These are phyloP conservation scores for Hypericum perforatum DNA, from an alignment of 345 rosid species.

Conservation along the genomic window DNA sequence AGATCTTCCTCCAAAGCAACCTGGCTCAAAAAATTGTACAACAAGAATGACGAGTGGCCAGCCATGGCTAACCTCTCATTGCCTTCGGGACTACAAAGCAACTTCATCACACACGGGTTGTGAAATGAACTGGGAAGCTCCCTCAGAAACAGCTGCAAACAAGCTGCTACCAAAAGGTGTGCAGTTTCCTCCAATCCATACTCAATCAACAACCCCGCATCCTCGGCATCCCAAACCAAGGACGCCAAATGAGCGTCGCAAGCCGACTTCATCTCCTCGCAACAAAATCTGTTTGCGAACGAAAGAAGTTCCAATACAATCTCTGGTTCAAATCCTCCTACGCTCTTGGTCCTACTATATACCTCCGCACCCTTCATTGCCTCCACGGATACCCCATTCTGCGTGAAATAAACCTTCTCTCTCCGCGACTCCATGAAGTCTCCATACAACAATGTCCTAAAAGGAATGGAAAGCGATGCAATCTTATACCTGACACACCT, in stretches of 20 bases:
- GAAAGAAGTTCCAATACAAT: constrained; percentile 68
- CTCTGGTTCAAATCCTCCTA: constrained; percentile 34
- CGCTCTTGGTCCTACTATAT: constrained; percentile 56
- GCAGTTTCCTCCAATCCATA: constrained; percentile 74
- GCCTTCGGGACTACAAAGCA: constrained; percentile 55
- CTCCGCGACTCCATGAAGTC: constrained; percentile 55
- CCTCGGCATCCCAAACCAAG: constrained; percentile 44
- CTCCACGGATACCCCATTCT: constrained; percentile 53
- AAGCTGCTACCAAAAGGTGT: constrained; percentile 71
- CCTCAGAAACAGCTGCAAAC: constrained; percentile 76
- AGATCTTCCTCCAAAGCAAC: constrained; percentile 70
- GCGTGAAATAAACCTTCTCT: constrained; percentile 59
- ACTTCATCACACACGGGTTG: constrained; percentile 44
- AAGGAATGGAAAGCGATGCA: constrained; percentile 66
- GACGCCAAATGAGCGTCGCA: constrained; percentile 68
- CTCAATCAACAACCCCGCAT: constrained; percentile 59
- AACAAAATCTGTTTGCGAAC: constrained; percentile 74
- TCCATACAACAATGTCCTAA: constrained; percentile 71
- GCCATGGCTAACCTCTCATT: constrained; percentile 47
- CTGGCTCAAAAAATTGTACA: constrained; percentile 76
- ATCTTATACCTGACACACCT: constrained; percentile 55
- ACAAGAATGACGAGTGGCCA: constrained; percentile 72
- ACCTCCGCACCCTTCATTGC: constrained; percentile 66
- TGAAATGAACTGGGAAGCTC: constrained; percentile 68
- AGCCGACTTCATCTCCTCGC: constrained; percentile 68